Conservation (phyloP, 2,329 filamentous ascomycete species). For the Trichoderma atroviride region DNA sequence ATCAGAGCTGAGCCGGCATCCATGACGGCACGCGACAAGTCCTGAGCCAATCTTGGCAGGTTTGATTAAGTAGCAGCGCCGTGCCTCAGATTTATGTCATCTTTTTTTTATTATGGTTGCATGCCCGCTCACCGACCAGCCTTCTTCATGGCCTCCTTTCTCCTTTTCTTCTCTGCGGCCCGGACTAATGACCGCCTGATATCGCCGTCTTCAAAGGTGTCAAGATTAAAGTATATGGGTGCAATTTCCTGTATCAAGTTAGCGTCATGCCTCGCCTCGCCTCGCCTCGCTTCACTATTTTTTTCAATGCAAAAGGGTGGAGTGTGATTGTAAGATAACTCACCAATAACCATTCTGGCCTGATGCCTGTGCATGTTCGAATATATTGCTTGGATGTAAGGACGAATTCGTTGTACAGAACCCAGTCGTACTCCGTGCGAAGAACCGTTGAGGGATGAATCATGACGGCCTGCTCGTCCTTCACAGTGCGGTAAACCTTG, state of each 20-base stretch:
- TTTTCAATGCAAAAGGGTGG: not conserved
- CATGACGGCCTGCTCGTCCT: constrained; percentile 92
- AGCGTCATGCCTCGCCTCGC: constrained; percentile 5
- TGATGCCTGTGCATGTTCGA: constrained; percentile 86
- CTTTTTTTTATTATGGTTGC: not conserved
- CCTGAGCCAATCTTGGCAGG: not conserved
- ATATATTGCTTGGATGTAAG: constrained; percentile 98
- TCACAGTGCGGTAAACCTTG: constrained; percentile 93
- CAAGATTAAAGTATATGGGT: constrained; percentile 86
- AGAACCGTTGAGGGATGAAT: constrained; percentile 93
- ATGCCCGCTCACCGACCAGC: constrained; percentile 41
- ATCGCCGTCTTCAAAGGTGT: constrained; percentile 81
- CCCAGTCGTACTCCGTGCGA: constrained; percentile 88
- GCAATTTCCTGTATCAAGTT: constrained; percentile 73
- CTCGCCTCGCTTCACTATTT: not conserved
- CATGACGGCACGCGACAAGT: not conserved
- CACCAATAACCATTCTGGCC: constrained; percentile 92
- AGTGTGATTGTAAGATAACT: constrained; percentile 38
- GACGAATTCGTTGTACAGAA: constrained; percentile 98
- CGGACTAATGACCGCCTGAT: constrained; percentile 69
- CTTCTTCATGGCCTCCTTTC: constrained; percentile 59
- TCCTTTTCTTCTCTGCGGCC: constrained; percentile 61
- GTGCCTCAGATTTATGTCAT: not conserved
- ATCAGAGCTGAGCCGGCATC: not conserved
- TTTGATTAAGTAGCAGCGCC: constrained; percentile 1